Conservation (phyloP, 75 land plant genomes). For the Cupressus sempervirens region DNA sequence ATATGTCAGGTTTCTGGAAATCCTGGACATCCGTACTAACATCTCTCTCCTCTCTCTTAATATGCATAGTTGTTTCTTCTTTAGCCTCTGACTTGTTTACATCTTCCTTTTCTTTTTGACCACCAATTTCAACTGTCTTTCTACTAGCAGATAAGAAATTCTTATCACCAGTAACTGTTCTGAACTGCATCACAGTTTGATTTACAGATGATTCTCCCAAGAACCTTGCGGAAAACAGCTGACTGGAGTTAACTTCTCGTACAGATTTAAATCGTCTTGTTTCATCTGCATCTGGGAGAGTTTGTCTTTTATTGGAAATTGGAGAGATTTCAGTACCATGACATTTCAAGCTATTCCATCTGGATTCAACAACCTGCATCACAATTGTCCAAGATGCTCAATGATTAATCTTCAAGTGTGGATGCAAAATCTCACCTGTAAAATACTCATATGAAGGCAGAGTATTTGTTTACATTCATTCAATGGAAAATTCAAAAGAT, state of each 20-base stretch:
- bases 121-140: neutral
- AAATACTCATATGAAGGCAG: neutral
- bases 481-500: no score
- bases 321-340: neutral
- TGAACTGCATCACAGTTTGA: neutral
- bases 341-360: neutral
- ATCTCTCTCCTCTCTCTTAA: slow-evolving; percentile 16
- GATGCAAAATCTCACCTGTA: neutral
- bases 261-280: neutral
- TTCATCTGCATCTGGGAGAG: neutral
- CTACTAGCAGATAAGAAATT: neutral
- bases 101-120: neutral
- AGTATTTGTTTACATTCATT: neutral
- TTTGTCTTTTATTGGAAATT: neutral
- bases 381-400: neutral
- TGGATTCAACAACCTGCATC: neutral
- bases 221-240: neutral
- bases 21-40: slow-evolving; percentile 17
- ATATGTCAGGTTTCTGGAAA: slow-evolving; percentile 40
- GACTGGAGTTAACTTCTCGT: neutral
- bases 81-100: neutral
- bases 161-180: slow-evolving; percentile 3
- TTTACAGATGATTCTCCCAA: neutral
- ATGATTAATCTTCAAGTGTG: slow-evolving; percentile 1
- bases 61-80: neutral